Conservation (phyloP, 2,329 filamentous ascomycete genomes). For the Claviceps pusilla region DNA sequence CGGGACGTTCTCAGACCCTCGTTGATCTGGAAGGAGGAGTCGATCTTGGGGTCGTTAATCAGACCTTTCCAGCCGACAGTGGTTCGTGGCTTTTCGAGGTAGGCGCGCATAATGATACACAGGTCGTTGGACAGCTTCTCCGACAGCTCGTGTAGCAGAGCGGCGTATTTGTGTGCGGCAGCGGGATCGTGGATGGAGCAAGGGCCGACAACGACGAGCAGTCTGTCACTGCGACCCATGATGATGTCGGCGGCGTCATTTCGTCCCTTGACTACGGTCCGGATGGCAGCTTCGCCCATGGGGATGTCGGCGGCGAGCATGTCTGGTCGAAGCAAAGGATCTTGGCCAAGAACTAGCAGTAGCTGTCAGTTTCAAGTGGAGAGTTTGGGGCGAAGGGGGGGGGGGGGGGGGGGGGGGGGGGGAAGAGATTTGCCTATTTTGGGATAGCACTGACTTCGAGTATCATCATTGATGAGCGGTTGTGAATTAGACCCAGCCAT, state of each 20-base stretch:
- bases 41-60: constrained; percentile 97
- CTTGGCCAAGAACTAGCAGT: constrained; percentile 71
- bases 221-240: constrained; percentile 65
- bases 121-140: constrained; percentile 71
- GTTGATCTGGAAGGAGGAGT: constrained; percentile 97
- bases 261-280: constrained; percentile 58
- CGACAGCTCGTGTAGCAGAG: constrained; percentile 59
- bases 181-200: constrained; percentile 95
- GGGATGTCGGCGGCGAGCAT: constrained; percentile 79
- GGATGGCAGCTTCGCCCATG: constrained; percentile 43
- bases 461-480: constrained; percentile 30
- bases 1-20: constrained; percentile 88
- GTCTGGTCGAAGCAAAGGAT: constrained; percentile 79
- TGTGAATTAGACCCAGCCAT: constrained; percentile 29
- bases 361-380: constrained; percentile 8
- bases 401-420: neutral
- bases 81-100: constrained; percentile 96
- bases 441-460: constrained; percentile 21
- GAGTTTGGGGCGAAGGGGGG: neutral
- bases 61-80: constrained; percentile 98
- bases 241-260: constrained; percentile 58
- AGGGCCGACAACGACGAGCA: constrained; percentile 86
- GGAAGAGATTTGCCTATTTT: neutral
- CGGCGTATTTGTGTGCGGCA: constrained; percentile 76
- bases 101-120: constrained; percentile 91